These are phyloP conservation scores for Trichophyton schoenleinii DNA, from an alignment of 2,329 filamentous ascomycete species.

Conservation along the genomic window DNA sequence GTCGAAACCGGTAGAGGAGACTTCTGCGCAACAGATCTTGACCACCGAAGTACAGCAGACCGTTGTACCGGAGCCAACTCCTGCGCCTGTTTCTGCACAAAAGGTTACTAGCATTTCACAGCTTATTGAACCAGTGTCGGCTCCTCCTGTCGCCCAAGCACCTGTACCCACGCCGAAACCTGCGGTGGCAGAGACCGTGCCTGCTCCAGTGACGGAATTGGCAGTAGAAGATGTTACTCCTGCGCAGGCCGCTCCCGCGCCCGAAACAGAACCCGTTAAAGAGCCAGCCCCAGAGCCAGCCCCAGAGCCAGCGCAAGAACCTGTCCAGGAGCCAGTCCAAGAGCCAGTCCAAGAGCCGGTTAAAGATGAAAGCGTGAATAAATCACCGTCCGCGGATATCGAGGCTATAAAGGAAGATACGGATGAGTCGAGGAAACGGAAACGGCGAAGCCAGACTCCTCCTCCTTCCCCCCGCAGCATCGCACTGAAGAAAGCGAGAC, in stretches of 20 bases:
- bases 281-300: slow-evolving; percentile 10
- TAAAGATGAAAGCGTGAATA: slow-evolving; percentile 12
- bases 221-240: slow-evolving; percentile 9
- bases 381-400: slow-evolving; percentile 19
- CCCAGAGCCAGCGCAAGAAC: slow-evolving; percentile 15
- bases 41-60: neutral
- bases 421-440: slow-evolving; percentile 52
- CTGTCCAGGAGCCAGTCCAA: slow-evolving; percentile 13
- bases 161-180: slow-evolving; percentile 7
- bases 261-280: slow-evolving; percentile 18
- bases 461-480: slow-evolving; percentile 43
- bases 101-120: slow-evolving; percentile 1
- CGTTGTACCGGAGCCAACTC: neutral
- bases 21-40: neutral
- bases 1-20: neutral
- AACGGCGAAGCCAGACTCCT: slow-evolving; percentile 53
- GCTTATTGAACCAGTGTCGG: slow-evolving; percentile 5
- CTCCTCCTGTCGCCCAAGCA: neutral
- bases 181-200: slow-evolving; percentile 16
- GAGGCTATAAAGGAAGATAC: slow-evolving; percentile 24
- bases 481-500: slow-evolving; percentile 44
- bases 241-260: slow-evolving; percentile 14
- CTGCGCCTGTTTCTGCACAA: neutral
- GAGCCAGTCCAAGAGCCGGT: slow-evolving; percentile 17
- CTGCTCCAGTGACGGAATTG: slow-evolving; percentile 5